phyloP scores from a whole-genome alignment of 2,329 filamentous ascomycete genomes.

The Ceratocystis lukuohia region DNA sequence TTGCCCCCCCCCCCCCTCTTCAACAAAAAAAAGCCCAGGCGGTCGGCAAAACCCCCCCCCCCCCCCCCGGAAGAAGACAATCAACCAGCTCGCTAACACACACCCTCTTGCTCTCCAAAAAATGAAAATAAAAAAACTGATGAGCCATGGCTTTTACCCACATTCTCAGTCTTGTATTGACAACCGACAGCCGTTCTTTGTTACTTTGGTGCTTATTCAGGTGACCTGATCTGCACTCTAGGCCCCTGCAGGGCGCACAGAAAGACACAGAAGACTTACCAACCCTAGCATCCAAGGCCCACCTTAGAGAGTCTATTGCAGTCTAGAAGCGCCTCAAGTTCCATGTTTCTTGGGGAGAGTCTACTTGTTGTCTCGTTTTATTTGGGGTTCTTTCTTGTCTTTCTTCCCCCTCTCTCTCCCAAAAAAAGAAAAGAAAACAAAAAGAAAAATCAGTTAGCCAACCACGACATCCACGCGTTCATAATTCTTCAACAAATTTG shows the following conservation, averaged over 20 bases:
- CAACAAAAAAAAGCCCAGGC: too few relatives aligned
- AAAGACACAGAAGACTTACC: not conserved
- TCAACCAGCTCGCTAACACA: too few relatives aligned
- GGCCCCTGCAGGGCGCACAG: not conserved
- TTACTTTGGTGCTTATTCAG: not conserved
- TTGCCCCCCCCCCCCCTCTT: too few relatives aligned
- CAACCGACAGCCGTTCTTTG: not conserved
- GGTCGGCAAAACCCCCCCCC: too few relatives aligned
- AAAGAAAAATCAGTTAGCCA: too few relatives aligned
- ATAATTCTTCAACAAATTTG: not conserved
- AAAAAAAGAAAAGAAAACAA: not conserved
- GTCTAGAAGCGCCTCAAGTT: not conserved
- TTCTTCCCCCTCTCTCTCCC: not conserved
- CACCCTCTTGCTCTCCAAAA: not conserved
- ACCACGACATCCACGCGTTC: not conserved
- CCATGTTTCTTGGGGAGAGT: not conserved
- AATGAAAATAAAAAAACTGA: not conserved
- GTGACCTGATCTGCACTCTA: conserved; percentile 7
- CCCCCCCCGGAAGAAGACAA: not conserved
- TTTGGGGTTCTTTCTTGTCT: not conserved
- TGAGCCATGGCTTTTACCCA: not conserved
- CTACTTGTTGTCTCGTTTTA: not conserved
- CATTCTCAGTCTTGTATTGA: not conserved
- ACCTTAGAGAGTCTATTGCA: not conserved
- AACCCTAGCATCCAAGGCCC: not conserved